Percentiles rank a stretch among this genome's conserved stretches.
These are phyloP conservation scores for Knoxdaviesia proteae DNA, from an alignment of 2,329 filamentous ascomycete genomes.

Conservation along the genomic window DNA sequence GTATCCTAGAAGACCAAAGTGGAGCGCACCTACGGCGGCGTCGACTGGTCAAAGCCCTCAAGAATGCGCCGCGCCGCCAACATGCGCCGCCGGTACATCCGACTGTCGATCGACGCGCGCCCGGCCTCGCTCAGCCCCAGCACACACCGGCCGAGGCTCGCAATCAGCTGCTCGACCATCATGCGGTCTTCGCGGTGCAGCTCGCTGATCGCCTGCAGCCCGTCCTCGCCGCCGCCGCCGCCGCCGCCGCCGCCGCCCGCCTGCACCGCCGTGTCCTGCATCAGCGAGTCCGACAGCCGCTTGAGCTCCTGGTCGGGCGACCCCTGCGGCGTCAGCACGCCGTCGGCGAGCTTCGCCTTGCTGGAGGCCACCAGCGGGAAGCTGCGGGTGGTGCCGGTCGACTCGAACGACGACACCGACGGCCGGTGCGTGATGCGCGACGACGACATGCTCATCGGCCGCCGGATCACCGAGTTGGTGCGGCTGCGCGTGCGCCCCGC, in stretches of 20 bases:
- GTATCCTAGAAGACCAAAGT: too few species aligned
- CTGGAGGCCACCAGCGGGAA: slow-evolving; percentile 33
- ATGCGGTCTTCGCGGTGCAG: slow-evolving; percentile 35
- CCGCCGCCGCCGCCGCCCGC: slow-evolving; percentile 14
- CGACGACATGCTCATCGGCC: slow-evolving; percentile 18
- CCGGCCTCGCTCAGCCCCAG: slow-evolving; percentile 34
- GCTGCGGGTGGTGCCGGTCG: slow-evolving; percentile 36
- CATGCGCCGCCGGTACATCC: slow-evolving; percentile 47
- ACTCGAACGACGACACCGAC: slow-evolving; percentile 35
- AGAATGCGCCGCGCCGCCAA: slow-evolving; percentile 55
- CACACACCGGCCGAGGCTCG: slow-evolving; percentile 37
- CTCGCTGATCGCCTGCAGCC: slow-evolving; percentile 19
- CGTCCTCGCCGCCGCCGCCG: slow-evolving; percentile 9
- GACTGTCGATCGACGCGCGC: slow-evolving; percentile 32
- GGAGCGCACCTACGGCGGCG: slow-evolving; percentile 2
- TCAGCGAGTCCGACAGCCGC: slow-evolving; percentile 24
- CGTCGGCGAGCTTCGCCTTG: slow-evolving; percentile 23
- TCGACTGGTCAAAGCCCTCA: slow-evolving; percentile 38
- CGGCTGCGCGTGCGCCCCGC: slow-evolving; percentile 1
- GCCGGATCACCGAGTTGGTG: slow-evolving; percentile 17
- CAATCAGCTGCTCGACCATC: slow-evolving; percentile 37
- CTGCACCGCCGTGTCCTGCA: slow-evolving; percentile 24
- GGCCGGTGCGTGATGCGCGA: slow-evolving; percentile 24
- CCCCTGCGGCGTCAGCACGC: slow-evolving; percentile 23
- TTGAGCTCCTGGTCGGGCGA: slow-evolving; percentile 28